Evolutionary conservation across 2,329 filamentous ascomycete genomes (phyloP).

Genomic region (Alternaria triticina): DNA sequence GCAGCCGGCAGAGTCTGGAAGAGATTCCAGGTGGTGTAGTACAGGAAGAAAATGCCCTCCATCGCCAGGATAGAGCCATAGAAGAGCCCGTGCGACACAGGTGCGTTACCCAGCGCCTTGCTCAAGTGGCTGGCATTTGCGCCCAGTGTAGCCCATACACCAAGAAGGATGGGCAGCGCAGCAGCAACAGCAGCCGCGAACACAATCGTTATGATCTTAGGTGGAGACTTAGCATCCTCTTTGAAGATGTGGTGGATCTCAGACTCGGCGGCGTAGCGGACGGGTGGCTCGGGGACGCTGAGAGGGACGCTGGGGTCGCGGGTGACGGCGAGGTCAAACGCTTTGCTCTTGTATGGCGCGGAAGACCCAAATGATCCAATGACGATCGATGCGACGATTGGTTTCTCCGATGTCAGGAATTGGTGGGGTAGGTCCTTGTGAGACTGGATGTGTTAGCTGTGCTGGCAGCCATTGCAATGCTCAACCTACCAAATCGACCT

Average conservation of each 20-base stretch:
- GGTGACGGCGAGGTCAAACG: conserved; percentile 75
- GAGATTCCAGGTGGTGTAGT: conserved; percentile 90
- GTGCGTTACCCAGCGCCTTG: conserved; percentile 76
- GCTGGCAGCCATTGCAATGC: conserved; percentile 7
- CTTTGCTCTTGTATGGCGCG: conserved; percentile 68
- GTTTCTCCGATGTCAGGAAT: conserved; percentile 70
- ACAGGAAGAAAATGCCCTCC: conserved; percentile 92
- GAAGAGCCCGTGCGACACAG: conserved; percentile 82
- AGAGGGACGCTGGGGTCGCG: conserved; percentile 67
- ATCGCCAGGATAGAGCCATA: conserved; percentile 85
- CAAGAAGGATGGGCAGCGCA: conserved; percentile 75
- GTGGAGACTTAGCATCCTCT: conserved; percentile 78
- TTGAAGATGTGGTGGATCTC: conserved; percentile 94
- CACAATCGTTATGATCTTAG: conserved; percentile 76
- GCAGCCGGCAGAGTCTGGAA: conserved; percentile 85
- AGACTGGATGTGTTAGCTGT: conserved; percentile 62
- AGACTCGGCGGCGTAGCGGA: conserved; percentile 82
- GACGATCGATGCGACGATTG: conserved; percentile 80
- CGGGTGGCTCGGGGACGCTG: conserved; percentile 67
- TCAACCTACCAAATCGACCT: conserved; percentile 76
- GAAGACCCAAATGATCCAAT: conserved; percentile 85
- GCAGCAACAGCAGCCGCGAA: conserved; percentile 77
- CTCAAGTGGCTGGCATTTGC: conserved; percentile 81
- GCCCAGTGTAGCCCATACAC: conserved; percentile 77
- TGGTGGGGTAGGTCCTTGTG: conserved; percentile 89